Conservation (phyloP, 2,329 filamentous ascomycete genomes). For the Ophiostoma australiae region DNA sequence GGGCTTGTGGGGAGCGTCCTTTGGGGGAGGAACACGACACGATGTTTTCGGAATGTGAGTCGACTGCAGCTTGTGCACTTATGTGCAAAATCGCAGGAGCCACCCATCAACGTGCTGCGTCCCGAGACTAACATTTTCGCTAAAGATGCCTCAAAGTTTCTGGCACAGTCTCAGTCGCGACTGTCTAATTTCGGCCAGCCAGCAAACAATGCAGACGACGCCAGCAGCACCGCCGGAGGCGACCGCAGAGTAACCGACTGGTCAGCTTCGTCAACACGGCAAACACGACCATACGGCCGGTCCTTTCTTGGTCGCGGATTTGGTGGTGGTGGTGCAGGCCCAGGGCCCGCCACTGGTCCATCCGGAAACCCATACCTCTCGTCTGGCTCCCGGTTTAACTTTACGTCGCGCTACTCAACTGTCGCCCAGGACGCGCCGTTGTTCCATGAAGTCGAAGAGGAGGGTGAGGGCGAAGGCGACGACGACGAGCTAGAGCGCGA, state of each 20-base stretch:
- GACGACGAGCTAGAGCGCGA: conserved; percentile 90
- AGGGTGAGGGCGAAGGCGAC: conserved; percentile 62
- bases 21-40: conserved; percentile 8
- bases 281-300: conserved; percentile 36
- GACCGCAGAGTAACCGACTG: conserved; percentile 37
- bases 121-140: not conserved
- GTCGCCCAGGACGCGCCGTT: conserved; percentile 74
- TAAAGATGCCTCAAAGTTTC: conserved; percentile 88
- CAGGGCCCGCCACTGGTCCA: not conserved
- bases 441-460: conserved; percentile 65
- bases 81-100: not conserved
- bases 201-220: conserved; percentile 44
- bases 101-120: not conserved
- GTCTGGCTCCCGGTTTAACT: conserved; percentile 64
- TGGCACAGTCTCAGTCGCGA: conserved; percentile 92
- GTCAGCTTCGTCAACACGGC: conserved; percentile 31
- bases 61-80: not conserved
- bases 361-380: conserved; percentile 73
- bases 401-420: conserved; percentile 68
- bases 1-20: conserved; percentile 9
- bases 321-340: conserved; percentile 39
- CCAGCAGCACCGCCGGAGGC: conserved; percentile 29
- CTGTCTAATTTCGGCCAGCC: conserved; percentile 65
- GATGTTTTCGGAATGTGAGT: conserved; percentile 17
- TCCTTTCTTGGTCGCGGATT: conserved; percentile 39